Conservation (phyloP, 805 yeast species). For the Kockiozyma suomiensis region DNA sequence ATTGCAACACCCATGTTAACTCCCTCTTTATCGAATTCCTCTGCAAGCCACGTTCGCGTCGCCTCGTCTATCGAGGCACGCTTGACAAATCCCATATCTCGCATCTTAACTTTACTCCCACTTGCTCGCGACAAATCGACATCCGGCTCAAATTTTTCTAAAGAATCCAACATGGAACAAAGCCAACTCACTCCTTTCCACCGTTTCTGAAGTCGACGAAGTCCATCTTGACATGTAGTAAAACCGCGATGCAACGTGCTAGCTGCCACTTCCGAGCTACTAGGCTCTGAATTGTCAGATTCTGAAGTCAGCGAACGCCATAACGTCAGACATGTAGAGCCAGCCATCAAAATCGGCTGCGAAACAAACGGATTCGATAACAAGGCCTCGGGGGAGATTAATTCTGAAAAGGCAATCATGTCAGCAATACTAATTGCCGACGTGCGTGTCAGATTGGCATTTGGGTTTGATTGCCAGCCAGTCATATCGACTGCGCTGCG, state of each 20-base stretch:
- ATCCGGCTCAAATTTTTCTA: constrained; percentile 38
- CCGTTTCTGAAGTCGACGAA: constrained; percentile 32
- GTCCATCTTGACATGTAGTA: constrained; percentile 36
- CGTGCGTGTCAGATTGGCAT: constrained; percentile 36
- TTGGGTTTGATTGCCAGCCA: constrained; percentile 32
- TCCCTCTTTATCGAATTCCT: constrained; percentile 29
- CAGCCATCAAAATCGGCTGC: constrained; percentile 40
- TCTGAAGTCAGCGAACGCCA: constrained; percentile 30
- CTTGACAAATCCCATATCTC: constrained; percentile 35
- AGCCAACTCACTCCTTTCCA: constrained; percentile 41
- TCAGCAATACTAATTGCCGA: constrained; percentile 41
- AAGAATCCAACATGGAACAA: constrained; percentile 37
- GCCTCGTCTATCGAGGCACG: constrained; percentile 36
- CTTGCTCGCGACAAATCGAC: constrained; percentile 36
- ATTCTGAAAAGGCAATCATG: constrained; percentile 39
- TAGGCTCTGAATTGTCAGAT: constrained; percentile 26
- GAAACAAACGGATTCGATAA: constrained; percentile 38
- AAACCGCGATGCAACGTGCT: constrained; percentile 33
- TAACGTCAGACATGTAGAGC: constrained; percentile 36
- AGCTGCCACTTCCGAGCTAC: constrained; percentile 2
- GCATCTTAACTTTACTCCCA: constrained; percentile 30
- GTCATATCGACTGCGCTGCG: constrained; percentile 34
- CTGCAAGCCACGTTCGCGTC: constrained; percentile 35
- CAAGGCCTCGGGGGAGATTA: constrained; percentile 37
- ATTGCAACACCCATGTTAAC: constrained; percentile 33